Evolutionary conservation across 2,329 filamentous ascomycete genomes (phyloP), one percentile per base, ranked within the genome.

Genomic region (Pseudovirgaria hyperparasitica): DNA sequence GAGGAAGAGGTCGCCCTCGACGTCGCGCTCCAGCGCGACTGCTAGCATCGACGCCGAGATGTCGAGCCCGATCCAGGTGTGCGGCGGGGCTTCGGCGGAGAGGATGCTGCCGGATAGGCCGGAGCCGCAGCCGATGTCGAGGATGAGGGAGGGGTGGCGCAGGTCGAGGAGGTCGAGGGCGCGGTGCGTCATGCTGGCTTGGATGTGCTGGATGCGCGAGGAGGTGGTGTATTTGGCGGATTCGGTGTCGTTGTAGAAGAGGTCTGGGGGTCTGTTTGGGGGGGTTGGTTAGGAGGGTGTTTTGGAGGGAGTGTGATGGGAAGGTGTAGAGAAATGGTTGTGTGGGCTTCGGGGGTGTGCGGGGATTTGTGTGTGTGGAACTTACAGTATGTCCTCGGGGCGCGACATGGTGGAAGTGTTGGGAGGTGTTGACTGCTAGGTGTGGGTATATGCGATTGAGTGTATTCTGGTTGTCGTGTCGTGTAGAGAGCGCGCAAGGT

Each of bases 61-160:
- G 50, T 98, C 90, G 79, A 96, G 87, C 33, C 90, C 90, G n/a
- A 96, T 65, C 90, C 90, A 98, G 1, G 76, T 76, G 59, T 98
- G 90, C 4, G 85, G 84, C 2, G 70, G 64, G 1, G 66, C 55
- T 1, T 78, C 60, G n/a, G 73, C 64, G 9, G 82, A 85, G 23
- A 98, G 71, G 32, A 96, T 94, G 53, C 94, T 86, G 49, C 90
- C 90, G 0, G 82, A 92, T 13, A 98, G 73, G 9, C 90, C 90
- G 41, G 82, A 92, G 46, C 90, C 90, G 56, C 90, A 96, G 52
- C 90, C 90, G n/a, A 96, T 63, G 52, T 98, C 90, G 50, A 98
- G 82, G 49, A 98, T 86, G 27, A 96, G 60, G 5, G 84, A 92
- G 4, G 90, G 82, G 1, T 65, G 60, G 22, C 67, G 60, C 23